Conservation (phyloP, 2,329 filamentous ascomycete species). For the Uncinocarpus reesii region DNA sequence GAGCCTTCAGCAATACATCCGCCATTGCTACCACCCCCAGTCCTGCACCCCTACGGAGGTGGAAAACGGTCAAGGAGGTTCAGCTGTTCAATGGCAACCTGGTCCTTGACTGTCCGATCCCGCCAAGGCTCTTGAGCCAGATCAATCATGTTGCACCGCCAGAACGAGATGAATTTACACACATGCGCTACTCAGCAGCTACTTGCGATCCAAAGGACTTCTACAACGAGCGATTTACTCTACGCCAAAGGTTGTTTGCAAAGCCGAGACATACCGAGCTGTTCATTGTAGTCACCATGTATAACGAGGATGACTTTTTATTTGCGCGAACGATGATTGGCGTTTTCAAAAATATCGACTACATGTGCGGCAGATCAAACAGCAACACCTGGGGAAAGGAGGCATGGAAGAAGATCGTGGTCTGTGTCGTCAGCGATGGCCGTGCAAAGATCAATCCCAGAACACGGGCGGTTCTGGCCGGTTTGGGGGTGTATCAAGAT, state of each 20-base stretch:
- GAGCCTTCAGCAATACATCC: conserved; percentile 37
- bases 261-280: conserved; percentile 88
- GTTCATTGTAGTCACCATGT: conserved; percentile 97
- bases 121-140: conserved; percentile 75
- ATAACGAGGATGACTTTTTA: conserved; percentile 94
- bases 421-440: conserved; percentile 93
- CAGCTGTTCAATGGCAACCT: conserved; percentile 92
- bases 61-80: conserved; percentile 99
- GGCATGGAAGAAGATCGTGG: conserved; percentile 99
- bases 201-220: conserved; percentile 89
- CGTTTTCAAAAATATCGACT: conserved; percentile 97
- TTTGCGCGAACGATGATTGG: conserved; percentile 94
- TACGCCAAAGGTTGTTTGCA: conserved; percentile 83
- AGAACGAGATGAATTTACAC: conserved; percentile 70
- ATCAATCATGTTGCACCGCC: conserved; percentile 68
- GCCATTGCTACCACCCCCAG: conserved; percentile 36
- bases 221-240: conserved; percentile 76
- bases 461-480: conserved; percentile 79
- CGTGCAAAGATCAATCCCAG: conserved; percentile 93
- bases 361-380: conserved; percentile 86
- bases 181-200: conserved; percentile 82
- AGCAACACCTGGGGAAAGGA: conserved; percentile 98
- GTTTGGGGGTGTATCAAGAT: conserved; percentile 93
- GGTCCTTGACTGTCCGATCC: conserved; percentile 91
- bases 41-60: conserved; percentile 62